Conservation (phyloP, 176 grass and related monocot species). For the Oryza coarctata region DNA sequence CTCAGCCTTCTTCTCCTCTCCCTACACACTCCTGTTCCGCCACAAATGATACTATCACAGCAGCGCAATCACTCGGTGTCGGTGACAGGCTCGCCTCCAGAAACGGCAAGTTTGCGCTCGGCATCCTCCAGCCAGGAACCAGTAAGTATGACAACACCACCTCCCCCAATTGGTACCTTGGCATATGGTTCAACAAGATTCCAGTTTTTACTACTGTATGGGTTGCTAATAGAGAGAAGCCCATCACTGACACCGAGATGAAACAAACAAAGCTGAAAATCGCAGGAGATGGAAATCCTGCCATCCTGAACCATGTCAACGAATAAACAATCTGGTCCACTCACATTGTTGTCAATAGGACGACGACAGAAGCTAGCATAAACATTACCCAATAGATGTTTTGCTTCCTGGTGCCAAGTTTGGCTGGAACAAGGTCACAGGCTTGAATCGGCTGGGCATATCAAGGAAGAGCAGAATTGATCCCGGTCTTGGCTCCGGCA, state of each 20-base stretch:
- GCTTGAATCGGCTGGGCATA: too few relatives aligned
- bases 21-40: too few relatives aligned
- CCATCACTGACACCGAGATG: constrained; percentile 3
- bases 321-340: constrained; percentile 34
- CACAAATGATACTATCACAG: background rate
- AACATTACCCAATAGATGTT: background rate
- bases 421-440: too few relatives aligned
- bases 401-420: too few relatives aligned
- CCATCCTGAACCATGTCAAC: background rate
- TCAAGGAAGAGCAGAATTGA: too few relatives aligned
- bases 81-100: constrained; percentile 46
- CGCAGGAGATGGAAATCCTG: constrained; percentile 25
- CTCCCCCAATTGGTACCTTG: too few relatives aligned
- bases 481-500: too few relatives aligned
- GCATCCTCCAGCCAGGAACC: constrained; percentile 38
- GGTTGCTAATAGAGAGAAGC: constrained; percentile 11
- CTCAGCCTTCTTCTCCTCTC: too few relatives aligned
- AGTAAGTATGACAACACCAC: too few relatives aligned
- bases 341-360: too few relatives aligned
- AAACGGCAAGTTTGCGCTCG: constrained; percentile 44
- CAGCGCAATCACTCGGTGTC: background rate
- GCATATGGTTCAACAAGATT: too few relatives aligned
- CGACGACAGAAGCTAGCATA: background rate
- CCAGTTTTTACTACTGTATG: too few relatives aligned
- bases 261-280: constrained; percentile 13